Evolutionary conservation across 257 asterid genomes (phyloP).

Genomic region (Nicotiana paniculata): DNA sequence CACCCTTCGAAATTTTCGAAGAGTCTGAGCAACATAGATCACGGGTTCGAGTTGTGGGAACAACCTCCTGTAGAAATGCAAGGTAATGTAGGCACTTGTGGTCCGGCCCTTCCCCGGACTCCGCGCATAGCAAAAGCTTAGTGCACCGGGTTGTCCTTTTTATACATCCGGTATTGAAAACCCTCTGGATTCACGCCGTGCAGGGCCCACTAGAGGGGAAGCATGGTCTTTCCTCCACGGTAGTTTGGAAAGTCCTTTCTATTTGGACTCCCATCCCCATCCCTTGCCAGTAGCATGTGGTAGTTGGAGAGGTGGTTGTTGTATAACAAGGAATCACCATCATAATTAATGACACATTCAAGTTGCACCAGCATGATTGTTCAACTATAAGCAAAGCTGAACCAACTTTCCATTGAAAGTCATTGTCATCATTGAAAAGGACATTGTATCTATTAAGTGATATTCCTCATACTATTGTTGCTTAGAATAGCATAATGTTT

Average conservation of each 20-base stretch:
- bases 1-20: too few relatives aligned
- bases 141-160: too few relatives aligned
- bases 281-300: neutral
- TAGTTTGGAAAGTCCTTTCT: neutral
- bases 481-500: neutral
- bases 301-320: neutral
- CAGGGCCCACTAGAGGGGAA: neutral
- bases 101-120: too few relatives aligned
- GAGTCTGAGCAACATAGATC: too few relatives aligned
- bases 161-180: too few relatives aligned
- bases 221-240: neutral
- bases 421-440: neutral
- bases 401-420: neutral
- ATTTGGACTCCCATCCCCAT: neutral
- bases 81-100: too few relatives aligned
- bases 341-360: neutral
- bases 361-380: neutral
- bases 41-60: too few relatives aligned
- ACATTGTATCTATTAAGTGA: neutral
- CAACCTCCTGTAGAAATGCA: too few relatives aligned
- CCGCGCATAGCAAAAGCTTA: too few relatives aligned
- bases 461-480: neutral
- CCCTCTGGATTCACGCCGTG: neutral
- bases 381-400: neutral
- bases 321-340: neutral